Conservation (phyloP, 2,329 filamentous ascomycete species). For the Lasiodiplodia hormozganensis region DNA sequence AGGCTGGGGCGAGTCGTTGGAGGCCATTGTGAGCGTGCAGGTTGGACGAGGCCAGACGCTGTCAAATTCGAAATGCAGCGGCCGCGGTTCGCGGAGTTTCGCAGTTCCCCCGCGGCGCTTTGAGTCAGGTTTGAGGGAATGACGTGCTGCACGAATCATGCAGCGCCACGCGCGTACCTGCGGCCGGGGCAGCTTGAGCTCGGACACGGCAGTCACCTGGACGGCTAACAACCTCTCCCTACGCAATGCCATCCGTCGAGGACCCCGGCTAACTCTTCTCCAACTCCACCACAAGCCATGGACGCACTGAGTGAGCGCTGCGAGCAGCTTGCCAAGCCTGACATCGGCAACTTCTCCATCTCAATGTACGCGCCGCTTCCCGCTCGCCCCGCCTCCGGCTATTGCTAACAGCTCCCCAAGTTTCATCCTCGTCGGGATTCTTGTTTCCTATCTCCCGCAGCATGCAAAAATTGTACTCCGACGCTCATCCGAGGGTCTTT, state of each 20-base stretch:
- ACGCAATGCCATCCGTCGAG: slow-evolving; percentile 9
- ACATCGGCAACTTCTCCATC: slow-evolving; percentile 59
- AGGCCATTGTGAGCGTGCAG: slow-evolving; percentile 14
- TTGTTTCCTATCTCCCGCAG: slow-evolving; percentile 93
- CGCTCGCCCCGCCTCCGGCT: slow-evolving; percentile 5
- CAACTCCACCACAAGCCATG: slow-evolving; percentile 17
- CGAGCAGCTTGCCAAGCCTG: slow-evolving; percentile 58
- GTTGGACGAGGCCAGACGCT: not conserved
- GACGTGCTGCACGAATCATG: slow-evolving; percentile 13
- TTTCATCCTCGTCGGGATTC: slow-evolving; percentile 83
- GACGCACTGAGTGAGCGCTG: slow-evolving; percentile 47
- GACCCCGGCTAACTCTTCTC: not conserved
- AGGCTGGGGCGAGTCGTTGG: not conserved
- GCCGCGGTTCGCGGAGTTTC: slow-evolving; percentile 26
- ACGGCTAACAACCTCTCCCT: slow-evolving; percentile 5
- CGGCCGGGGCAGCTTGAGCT: slow-evolving; percentile 25
- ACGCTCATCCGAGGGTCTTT: slow-evolving; percentile 90
- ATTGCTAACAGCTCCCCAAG: slow-evolving; percentile 44
- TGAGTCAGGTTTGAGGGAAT: slow-evolving; percentile 5
- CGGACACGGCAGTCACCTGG: slow-evolving; percentile 26
- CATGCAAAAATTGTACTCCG: slow-evolving; percentile 89
- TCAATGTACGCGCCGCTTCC: slow-evolving; percentile 55
- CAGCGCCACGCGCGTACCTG: slow-evolving; percentile 11
- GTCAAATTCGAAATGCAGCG: slow-evolving; percentile 27
- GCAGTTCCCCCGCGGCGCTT: slow-evolving; percentile 12